Percentiles rank a stretch among this genome's conserved stretches.
Evolutionary conservation across 106 monocot species (phyloP).

Genomic region (Dendrobium huoshanense): DNA sequence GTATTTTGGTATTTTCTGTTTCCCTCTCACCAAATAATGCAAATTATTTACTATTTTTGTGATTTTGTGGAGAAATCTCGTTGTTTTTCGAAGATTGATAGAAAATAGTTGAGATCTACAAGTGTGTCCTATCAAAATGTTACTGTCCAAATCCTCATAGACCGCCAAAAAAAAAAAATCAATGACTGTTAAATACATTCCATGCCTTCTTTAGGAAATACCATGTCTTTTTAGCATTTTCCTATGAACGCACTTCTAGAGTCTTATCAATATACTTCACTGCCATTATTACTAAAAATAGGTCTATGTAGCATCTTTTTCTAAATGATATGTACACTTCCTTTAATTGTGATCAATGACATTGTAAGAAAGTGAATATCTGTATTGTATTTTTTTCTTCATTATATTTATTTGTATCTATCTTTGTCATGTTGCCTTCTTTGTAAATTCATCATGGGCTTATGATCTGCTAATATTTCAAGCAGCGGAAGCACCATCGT

Average conservation of each 20-base stretch:
- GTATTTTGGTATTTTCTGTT: too few relatives aligned
- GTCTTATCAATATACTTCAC: not conserved
- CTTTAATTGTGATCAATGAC: not conserved
- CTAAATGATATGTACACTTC: not conserved
- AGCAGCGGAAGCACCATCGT: slow-evolving; percentile 97
- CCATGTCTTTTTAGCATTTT: not conserved
- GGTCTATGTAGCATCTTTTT: not conserved
- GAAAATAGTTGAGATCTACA: too few relatives aligned
- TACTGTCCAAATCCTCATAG: too few relatives aligned
- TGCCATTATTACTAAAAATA: not conserved
- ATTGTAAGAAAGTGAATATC: not conserved
- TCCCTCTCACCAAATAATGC: too few relatives aligned
- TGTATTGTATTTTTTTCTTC: not conserved
- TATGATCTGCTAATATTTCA: slow-evolving; percentile 5
- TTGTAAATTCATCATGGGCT: not conserved
- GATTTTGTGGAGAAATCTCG: too few relatives aligned
- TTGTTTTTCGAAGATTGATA: too few relatives aligned
- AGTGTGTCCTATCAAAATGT: too few relatives aligned
- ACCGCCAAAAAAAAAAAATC: too few relatives aligned
- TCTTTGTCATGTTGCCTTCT: not conserved
- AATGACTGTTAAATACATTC: not conserved
- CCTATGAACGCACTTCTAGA: not conserved
- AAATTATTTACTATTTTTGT: too few relatives aligned
- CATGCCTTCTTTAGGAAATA: not conserved
- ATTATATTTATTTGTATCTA: too few relatives aligned